phyloP scores from a whole-genome alignment of 148 eudicot genomes.

The Chenopodium formosanum region DNA sequence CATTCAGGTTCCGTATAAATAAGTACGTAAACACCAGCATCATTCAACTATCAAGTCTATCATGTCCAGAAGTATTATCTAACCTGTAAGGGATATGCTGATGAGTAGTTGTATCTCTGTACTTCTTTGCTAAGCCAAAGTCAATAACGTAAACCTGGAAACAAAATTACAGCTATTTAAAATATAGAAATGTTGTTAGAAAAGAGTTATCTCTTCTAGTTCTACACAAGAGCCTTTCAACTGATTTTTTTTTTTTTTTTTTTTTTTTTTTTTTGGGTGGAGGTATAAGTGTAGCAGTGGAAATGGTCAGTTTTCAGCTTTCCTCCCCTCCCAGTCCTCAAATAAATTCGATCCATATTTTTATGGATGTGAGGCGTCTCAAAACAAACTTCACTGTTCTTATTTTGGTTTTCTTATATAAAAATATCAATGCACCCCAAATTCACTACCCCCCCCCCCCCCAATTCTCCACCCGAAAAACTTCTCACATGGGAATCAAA shows the following conservation, averaged over 20 bases:
- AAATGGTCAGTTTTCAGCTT: neutral
- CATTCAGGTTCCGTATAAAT: neutral
- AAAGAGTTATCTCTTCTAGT: neutral
- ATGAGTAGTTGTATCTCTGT: constrained; percentile 73
- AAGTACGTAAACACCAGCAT: neutral
- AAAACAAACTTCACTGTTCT: neutral
- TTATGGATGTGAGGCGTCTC: neutral
- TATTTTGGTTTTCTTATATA: neutral
- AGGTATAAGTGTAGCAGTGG: neutral
- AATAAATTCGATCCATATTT: neutral
- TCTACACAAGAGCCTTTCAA: neutral
- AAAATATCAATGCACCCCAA: neutral
- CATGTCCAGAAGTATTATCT: constrained; percentile 18
- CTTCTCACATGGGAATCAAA: neutral
- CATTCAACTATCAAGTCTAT: constrained; percentile 22
- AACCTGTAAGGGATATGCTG: constrained; percentile 97
- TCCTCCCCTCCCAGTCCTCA: neutral
- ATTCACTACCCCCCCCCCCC: neutral
- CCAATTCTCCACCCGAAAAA: neutral
- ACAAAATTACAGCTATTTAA: constrained; percentile 5
- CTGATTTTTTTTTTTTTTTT: neutral
- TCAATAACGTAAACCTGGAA: constrained; percentile 79
- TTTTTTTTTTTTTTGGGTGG: no score
- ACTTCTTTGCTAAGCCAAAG: constrained; percentile 96
- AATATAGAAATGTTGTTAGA: neutral